Percentiles rank a stretch among this genome's conserved stretches.
These are phyloP conservation scores for Trichocladium antarcticum DNA, from an alignment of 495 filamentous ascomycete genomes.

Conservation along the genomic window DNA sequence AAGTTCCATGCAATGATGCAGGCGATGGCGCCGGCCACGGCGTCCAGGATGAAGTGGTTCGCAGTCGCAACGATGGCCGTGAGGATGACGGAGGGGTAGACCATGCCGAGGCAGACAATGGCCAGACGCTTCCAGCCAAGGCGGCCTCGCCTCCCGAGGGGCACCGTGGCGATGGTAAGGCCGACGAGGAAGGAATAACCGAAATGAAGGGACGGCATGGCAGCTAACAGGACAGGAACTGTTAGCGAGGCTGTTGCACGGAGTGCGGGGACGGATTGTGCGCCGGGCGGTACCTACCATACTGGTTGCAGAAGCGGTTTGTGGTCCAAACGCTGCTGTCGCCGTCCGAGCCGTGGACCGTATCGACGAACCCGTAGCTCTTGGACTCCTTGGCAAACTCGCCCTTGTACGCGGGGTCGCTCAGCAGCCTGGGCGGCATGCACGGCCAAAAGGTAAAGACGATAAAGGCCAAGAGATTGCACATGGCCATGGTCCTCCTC, in stretches of 20 bases:
- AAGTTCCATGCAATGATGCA: conserved; percentile 23
- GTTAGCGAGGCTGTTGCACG: background rate
- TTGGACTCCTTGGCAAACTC: conserved; percentile 21
- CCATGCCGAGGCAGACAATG: conserved; percentile 42
- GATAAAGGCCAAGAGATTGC: conserved; percentile 66
- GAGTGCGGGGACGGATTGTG: too few relatives aligned
- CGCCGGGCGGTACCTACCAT: conserved; percentile 12
- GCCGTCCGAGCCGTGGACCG: conserved; percentile 54
- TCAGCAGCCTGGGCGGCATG: conserved; percentile 66
- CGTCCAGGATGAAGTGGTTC: conserved; percentile 65
- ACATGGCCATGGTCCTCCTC: conserved; percentile 58
- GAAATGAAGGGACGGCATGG: conserved; percentile 74
- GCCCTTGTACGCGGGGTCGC: conserved; percentile 34
- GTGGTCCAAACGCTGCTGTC: conserved; percentile 55
- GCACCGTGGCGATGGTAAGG: conserved; percentile 46
- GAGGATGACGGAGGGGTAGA: conserved; percentile 55
- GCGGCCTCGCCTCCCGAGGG: conserved; percentile 17
- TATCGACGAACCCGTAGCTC: conserved; percentile 60
- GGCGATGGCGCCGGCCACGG: conserved; percentile 47
- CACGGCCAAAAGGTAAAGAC: conserved; percentile 70
- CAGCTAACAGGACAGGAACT: conserved; percentile 31
- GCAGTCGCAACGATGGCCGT: conserved; percentile 60
- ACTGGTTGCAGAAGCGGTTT: conserved; percentile 52
- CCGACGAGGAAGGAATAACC: conserved; percentile 70
- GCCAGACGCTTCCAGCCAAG: conserved; percentile 21